Evolutionary conservation across 371 early-diverging fungal species (phyloP).

Genomic region (Rhizomucor miehei): DNA sequence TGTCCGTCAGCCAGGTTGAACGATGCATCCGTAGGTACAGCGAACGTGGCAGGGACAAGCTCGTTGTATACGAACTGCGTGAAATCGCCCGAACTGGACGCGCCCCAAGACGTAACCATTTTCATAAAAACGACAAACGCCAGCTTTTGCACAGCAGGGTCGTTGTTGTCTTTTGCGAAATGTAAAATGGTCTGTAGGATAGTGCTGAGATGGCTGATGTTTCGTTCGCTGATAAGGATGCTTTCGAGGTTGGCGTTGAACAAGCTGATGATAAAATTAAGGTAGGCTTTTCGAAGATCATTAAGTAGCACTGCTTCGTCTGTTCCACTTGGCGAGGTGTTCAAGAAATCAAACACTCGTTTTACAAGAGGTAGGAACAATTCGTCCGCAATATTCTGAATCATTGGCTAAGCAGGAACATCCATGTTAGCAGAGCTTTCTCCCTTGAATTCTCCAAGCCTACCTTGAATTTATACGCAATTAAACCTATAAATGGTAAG

Average conservation of each 20-base stretch:
- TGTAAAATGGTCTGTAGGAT: constrained; percentile 79
- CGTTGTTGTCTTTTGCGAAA: constrained; percentile 72
- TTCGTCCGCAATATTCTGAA: constrained; percentile 64
- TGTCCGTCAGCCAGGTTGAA: constrained; percentile 85
- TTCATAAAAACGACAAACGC: constrained; percentile 81
- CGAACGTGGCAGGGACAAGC: constrained; percentile 76
- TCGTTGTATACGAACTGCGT: constrained; percentile 79
- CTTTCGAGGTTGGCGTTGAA: constrained; percentile 81
- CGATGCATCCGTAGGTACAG: constrained; percentile 72
- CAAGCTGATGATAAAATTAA: constrained; percentile 77
- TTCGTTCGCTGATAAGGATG: constrained; percentile 76
- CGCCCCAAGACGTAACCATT: constrained; percentile 79
- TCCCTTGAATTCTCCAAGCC: constrained; percentile 2
- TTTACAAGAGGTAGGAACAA: constrained; percentile 79
- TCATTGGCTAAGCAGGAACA: constrained; percentile 31
- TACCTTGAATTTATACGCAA: constrained; percentile 89
- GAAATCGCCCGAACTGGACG: constrained; percentile 53
- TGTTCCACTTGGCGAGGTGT: constrained; percentile 82
- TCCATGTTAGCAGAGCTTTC: background rate
- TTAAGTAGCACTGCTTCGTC: constrained; percentile 80
- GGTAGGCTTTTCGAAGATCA: constrained; percentile 80
- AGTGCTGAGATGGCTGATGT: constrained; percentile 66
- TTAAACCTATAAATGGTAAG: constrained; percentile 80
- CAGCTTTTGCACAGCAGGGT: constrained; percentile 74
- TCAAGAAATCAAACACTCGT: constrained; percentile 80